A percentile compares a stretch with the other conserved stretches of the same genome.
Evolutionary conservation across 2,329 filamentous ascomycete species (phyloP).

Genomic region (Hypoxylon rubiginosum): DNA sequence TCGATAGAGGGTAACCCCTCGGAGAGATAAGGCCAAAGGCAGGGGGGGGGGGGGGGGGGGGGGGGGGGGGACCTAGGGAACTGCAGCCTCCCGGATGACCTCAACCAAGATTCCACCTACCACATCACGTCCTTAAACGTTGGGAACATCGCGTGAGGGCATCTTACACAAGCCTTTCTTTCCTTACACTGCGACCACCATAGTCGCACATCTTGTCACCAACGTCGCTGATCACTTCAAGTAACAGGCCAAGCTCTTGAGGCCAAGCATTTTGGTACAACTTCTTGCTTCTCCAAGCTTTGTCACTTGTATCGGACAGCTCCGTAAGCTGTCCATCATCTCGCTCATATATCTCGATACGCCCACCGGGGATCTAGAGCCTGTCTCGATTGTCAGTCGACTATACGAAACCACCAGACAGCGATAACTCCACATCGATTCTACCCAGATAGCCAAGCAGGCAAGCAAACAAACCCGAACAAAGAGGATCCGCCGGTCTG

Average conservation of each 20-base stretch:
- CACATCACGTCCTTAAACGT: background rate
- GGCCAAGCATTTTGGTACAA: background rate
- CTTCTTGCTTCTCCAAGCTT: conserved; percentile 1
- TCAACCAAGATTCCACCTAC: conserved; percentile 26
- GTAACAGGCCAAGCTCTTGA: background rate
- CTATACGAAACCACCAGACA: no score
- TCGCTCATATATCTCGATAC: background rate
- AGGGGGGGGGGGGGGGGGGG: no score
- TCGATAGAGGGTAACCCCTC: background rate
- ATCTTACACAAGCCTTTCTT: background rate
- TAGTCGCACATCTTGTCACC: background rate
- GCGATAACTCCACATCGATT: background rate
- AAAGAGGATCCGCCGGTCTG: conserved; percentile 8
- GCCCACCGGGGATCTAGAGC: no score
- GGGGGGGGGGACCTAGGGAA: no score
- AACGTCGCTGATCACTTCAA: background rate
- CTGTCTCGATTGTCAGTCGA: no score
- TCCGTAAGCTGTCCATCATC: background rate
- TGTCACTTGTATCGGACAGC: conserved; percentile 4
- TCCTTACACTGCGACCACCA: background rate
- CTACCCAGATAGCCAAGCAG: conserved; percentile 2
- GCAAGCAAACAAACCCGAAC: conserved; percentile 5
- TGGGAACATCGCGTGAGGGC: conserved; percentile 27
- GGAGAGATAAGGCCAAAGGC: background rate
- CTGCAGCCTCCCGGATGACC: conserved; percentile 30